Conservation (phyloP, 83 land plant species). For the Larix sibirica region DNA sequence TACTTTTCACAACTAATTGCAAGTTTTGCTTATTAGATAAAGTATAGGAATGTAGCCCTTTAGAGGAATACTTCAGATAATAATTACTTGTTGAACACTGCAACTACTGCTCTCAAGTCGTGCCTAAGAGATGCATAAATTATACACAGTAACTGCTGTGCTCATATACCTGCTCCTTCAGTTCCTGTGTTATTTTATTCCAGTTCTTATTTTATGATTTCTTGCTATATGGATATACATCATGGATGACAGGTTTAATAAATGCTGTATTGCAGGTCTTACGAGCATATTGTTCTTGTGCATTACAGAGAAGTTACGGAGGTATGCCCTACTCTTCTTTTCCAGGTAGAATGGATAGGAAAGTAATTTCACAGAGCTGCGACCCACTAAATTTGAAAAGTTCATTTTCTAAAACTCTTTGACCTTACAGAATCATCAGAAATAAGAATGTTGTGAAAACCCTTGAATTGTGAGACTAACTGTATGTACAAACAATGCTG, state of each 20-base stretch:
- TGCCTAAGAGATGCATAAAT: background rate
- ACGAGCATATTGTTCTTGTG: slow-evolving; percentile 76
- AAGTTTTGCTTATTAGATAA: background rate
- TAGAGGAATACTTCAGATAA: background rate
- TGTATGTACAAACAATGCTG: background rate
- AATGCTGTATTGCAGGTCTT: slow-evolving; percentile 41
- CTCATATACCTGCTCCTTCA: background rate
- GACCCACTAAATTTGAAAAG: background rate
- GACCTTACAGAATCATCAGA: background rate
- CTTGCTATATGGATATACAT: background rate
- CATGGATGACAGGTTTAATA: background rate
- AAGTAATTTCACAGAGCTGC: background rate
- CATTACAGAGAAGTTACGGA: slow-evolving; percentile 68
- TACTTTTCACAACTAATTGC: background rate
- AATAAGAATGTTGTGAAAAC: too few relatives aligned
- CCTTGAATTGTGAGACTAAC: background rate
- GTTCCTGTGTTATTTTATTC: background rate
- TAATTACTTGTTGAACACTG: background rate
- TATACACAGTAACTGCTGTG: background rate
- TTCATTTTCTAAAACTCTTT: background rate
- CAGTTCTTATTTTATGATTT: background rate
- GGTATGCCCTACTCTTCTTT: slow-evolving; percentile 24
- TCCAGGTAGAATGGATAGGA: too few relatives aligned
- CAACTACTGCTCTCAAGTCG: background rate
- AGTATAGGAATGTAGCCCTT: background rate